Conservation (phyloP, 1,284 basidiomycete genomes). For the Fomitiporia mediterranea region DNA sequence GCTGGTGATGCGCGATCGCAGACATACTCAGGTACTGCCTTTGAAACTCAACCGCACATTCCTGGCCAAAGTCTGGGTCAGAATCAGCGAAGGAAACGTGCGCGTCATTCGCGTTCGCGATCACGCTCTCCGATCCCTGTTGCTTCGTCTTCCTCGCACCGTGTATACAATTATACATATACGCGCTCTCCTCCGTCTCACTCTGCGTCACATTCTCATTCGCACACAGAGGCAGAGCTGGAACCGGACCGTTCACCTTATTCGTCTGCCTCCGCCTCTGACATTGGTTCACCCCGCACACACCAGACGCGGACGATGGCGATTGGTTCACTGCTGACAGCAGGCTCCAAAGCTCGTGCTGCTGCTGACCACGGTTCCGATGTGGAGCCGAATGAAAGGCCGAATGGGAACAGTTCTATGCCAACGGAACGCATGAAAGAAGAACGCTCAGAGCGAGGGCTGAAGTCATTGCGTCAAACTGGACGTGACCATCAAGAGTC, state of each 20-base stretch:
- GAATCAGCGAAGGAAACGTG: constrained; percentile 42
- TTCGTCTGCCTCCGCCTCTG: not conserved
- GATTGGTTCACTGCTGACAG: constrained; percentile 21
- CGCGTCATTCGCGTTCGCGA: constrained; percentile 28
- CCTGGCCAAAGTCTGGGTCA: constrained; percentile 29
- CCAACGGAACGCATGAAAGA: not conserved
- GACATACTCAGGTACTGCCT: constrained; percentile 34
- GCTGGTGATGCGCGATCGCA: constrained; percentile 24
- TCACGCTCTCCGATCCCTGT: constrained; percentile 13
- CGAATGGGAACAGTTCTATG: no score
- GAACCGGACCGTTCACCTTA: not conserved
- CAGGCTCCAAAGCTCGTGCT: not conserved
- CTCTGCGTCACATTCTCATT: not conserved
- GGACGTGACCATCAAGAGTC: no score
- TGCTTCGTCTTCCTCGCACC: constrained; percentile 27
- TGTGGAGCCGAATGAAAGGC: not conserved
- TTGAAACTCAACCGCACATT: constrained; percentile 24
- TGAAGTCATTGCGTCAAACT: no score
- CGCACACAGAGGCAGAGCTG: not conserved
- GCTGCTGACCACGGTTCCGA: not conserved
- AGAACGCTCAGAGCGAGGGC: not conserved
- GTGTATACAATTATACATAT: constrained; percentile 3
- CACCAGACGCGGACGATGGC: constrained; percentile 18
- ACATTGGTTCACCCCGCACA: not conserved
- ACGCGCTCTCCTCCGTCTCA: not conserved